These are phyloP conservation scores for Penicillium glabrum DNA, from an alignment of 2,329 filamentous ascomycete species.

Conservation along the genomic window DNA sequence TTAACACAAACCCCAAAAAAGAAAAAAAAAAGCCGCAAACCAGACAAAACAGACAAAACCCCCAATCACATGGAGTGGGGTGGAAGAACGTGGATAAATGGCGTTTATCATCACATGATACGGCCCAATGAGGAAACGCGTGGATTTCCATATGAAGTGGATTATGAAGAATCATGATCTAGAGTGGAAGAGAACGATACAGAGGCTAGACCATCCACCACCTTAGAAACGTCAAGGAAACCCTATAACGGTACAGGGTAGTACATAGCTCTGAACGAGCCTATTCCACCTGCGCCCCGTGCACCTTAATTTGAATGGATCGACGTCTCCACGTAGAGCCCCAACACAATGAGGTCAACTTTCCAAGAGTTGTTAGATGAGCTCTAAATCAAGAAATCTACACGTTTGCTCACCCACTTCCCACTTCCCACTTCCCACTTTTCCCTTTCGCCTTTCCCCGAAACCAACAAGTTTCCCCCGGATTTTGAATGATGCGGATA, in stretches of 20 bases:
- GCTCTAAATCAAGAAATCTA: neutral
- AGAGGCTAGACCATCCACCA: too few relatives aligned
- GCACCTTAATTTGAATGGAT: neutral
- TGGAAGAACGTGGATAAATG: neutral
- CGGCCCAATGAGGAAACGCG: neutral
- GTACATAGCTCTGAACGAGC: too few relatives aligned
- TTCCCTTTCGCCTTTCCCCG: neutral
- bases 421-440: neutral
- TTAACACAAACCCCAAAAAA: neutral
- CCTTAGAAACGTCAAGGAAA: too few relatives aligned
- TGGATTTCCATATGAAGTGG: too few relatives aligned
- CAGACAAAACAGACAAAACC: neutral
- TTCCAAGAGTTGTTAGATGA: neutral
- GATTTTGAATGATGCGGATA: neutral
- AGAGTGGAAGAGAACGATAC: too few relatives aligned
- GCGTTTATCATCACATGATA: conserved; percentile 2
- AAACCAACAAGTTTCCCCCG: neutral
- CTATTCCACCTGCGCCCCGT: too few relatives aligned
- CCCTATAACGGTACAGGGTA: too few relatives aligned
- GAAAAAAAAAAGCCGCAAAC: neutral
- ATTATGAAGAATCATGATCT: neutral
- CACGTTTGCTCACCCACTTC: neutral
- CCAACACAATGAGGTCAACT: neutral
- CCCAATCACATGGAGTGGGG: neutral
- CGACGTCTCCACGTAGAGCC: neutral